Conservation (phyloP, 768 basidiomycete genomes). For the Candolleomyces aberdarensis region DNA sequence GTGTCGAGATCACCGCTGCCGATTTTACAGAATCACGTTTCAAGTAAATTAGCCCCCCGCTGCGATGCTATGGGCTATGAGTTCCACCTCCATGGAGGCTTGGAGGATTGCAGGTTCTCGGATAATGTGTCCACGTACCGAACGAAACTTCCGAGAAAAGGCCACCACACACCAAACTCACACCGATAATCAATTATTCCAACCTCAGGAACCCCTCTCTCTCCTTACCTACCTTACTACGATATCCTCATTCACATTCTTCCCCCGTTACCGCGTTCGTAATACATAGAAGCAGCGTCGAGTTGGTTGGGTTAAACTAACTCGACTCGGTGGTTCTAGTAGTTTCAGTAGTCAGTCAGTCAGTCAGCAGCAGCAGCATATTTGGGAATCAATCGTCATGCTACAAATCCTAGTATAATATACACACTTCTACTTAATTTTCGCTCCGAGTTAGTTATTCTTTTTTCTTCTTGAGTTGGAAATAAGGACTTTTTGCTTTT, state of each 20-base stretch:
- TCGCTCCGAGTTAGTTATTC: no score
- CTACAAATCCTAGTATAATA: slow-evolving; percentile 22
- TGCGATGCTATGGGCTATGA: slow-evolving; percentile 10
- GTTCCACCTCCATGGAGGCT: no score
- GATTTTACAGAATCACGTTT: slow-evolving; percentile 15
- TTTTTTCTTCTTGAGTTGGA: not conserved
- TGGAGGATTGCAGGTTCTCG: not conserved
- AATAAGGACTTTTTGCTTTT: not conserved
- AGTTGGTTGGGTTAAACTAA: no score
- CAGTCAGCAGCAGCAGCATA: slow-evolving; percentile 10
- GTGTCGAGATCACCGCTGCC: slow-evolving; percentile 18
- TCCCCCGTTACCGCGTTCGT: not conserved
- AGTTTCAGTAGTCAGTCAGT: not conserved
- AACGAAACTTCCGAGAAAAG: not conserved
- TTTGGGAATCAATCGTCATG: slow-evolving; percentile 17
- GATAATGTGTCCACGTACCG: not conserved
- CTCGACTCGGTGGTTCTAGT: no score
- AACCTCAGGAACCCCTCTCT: no score
- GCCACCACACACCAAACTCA: not conserved
- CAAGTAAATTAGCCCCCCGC: not conserved
- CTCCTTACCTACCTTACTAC: not conserved
- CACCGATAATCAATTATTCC: no score
- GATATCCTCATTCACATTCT: not conserved
- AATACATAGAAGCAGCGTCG: not conserved
- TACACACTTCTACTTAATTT: slow-evolving; percentile 27